phyloP scores from a whole-genome alignment of 495 filamentous ascomycete genomes.

The Chaetomium tenue region DNA sequence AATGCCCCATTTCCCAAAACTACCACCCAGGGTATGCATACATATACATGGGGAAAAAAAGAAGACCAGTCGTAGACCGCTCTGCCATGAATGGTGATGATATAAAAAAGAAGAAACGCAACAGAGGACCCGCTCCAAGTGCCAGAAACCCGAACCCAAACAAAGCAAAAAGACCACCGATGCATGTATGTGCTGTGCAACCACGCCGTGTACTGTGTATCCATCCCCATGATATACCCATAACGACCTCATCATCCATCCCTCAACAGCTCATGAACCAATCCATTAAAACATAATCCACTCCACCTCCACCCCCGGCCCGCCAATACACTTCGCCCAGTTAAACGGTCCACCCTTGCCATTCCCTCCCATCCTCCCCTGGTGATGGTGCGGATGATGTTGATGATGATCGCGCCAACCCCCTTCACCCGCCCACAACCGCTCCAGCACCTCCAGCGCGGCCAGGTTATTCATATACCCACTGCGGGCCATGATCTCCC shows the following conservation, averaged over 20 bases:
- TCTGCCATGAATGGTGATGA: not conserved
- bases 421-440: conserved; percentile 64
- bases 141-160: not conserved
- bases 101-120: not conserved
- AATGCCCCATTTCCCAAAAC: conserved; percentile 8
- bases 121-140: conserved; percentile 6
- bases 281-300: conserved; percentile 72
- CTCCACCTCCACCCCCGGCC: conserved; percentile 66
- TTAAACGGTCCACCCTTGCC: conserved; percentile 56
- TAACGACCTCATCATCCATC: not conserved
- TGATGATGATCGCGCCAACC: conserved; percentile 31
- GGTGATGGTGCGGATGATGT: not conserved
- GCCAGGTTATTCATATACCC: conserved; percentile 92
- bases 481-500: conserved; percentile 80
- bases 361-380: conserved; percentile 2
- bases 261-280: not conserved
- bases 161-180: not conserved
- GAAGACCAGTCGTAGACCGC: conserved; percentile 3
- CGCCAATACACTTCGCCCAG: conserved; percentile 75
- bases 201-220: not conserved
- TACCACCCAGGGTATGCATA: conserved; percentile 15
- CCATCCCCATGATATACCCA: not conserved
- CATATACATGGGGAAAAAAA: conserved; percentile 7
- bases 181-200: not conserved
- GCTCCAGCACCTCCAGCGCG: conserved; percentile 80